Evolutionary conservation across 371 early-diverging fungal genomes (phyloP).

Genomic region (Dichotomocladium elegans): DNA sequence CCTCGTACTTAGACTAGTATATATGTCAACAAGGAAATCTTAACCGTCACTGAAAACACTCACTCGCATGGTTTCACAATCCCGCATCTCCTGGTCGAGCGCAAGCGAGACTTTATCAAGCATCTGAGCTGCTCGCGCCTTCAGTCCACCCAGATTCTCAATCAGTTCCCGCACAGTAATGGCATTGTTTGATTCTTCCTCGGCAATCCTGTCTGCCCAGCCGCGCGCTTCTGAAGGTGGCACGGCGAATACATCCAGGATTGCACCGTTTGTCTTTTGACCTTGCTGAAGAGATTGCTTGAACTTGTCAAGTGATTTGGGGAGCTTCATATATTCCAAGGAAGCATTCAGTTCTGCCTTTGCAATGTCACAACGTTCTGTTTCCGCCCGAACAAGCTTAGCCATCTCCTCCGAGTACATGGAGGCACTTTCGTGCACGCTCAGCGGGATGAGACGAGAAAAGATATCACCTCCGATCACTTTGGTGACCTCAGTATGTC

Average conservation of each 20-base stretch:
- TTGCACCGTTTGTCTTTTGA: neutral
- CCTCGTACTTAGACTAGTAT: constrained; percentile 51
- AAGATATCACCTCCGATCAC: constrained; percentile 87
- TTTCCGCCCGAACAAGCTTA: constrained; percentile 77
- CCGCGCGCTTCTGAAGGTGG: constrained; percentile 56
- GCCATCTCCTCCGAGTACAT: constrained; percentile 95
- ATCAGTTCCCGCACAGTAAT: constrained; percentile 52
- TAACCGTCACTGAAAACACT: constrained; percentile 5
- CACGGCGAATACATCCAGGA: constrained; percentile 44
- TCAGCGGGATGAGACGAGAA: constrained; percentile 80
- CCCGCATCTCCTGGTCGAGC: constrained; percentile 85
- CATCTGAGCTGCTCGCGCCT: constrained; percentile 52
- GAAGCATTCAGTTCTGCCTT: constrained; percentile 85
- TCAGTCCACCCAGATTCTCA: constrained; percentile 55
- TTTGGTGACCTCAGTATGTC: constrained; percentile 63
- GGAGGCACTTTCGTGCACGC: constrained; percentile 88
- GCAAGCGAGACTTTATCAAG: constrained; percentile 61
- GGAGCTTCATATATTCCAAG: constrained; percentile 85
- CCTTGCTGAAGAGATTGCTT: constrained; percentile 18
- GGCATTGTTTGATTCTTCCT: constrained; percentile 31
- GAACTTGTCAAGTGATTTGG: constrained; percentile 71
- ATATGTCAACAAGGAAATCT: neutral
- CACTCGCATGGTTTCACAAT: constrained; percentile 76
- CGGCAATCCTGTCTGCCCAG: constrained; percentile 59
- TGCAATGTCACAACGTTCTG: constrained; percentile 73